A percentile compares a stretch with the other conserved stretches of the same genome.
phyloP scores from a whole-genome alignment of 257 asterid genomes.

The Linderniella brevidens region DNA sequence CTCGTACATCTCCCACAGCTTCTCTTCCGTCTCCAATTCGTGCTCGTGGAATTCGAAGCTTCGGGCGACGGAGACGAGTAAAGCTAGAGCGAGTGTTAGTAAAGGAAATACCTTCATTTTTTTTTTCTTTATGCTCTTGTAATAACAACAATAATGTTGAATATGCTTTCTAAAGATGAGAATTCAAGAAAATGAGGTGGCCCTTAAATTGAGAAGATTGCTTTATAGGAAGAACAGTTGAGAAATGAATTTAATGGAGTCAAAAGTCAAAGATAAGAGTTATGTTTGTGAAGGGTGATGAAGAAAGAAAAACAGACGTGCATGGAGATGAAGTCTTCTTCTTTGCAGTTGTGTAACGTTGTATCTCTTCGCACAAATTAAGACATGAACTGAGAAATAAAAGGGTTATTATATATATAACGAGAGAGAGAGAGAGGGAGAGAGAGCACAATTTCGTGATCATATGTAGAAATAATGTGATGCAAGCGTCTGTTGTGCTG shows the following conservation, averaged over 20 bases:
- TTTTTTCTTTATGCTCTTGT: no score
- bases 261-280: no score
- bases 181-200: constrained; percentile 8
- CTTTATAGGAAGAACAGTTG: no score
- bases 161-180: constrained; percentile 9
- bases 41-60: constrained; percentile 58
- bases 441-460: no score
- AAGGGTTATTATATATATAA: no score
- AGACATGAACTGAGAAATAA: no score
- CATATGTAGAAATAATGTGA: constrained; percentile 10
- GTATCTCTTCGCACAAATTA: no score
- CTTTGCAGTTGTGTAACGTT: no score
- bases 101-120: constrained; percentile 19
- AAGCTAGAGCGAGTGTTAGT: constrained; percentile 21
- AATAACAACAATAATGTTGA: neutral
- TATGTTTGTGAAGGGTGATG: constrained; percentile 20
- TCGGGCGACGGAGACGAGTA: constrained; percentile 19
- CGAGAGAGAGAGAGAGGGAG: no score
- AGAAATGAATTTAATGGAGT: no score
- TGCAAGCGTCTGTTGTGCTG: constrained; percentile 26
- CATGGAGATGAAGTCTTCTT: constrained; percentile 4
- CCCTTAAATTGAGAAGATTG: constrained; percentile 33
- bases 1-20: constrained; percentile 62
- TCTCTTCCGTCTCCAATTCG: constrained; percentile 64
- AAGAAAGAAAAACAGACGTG: constrained; percentile 8